Base-by-base conservation (phyloP, 768 basidiomycete species). In the Leccinum fibrillosum region DNA sequence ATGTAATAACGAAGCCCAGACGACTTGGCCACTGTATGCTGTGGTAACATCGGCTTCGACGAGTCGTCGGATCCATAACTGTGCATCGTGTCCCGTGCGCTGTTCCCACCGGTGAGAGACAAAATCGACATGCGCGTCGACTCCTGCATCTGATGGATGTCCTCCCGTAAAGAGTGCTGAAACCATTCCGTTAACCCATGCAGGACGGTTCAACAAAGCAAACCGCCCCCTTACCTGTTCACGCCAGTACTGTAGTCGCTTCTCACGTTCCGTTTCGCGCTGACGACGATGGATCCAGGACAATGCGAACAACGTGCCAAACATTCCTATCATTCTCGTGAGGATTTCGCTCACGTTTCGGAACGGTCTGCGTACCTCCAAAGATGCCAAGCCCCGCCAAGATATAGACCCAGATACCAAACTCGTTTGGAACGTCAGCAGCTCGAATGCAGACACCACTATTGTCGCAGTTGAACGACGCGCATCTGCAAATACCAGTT, bases 211-310 rank as follows among this genome's bases (percentile, higher is more conserved):
- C 30, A 5, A 19, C 6, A 26, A 48, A 32, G 23, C 32, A 12
- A 13, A 37, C 15, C 5, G 3, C 8, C 15, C n/a, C 59, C 64
- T 52, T 61, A 85, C 88, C 80, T 92, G 92, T 76, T 94, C 92
- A 63, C 86, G 86, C 88, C 92, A 94, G 74, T 94, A 94, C 69
- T 92, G 90, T 45, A 86, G 75, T 63, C 92, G 87, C 73, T 88
- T 92, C 75, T 90, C 86, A 49, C 9, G 86, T 66, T 94, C 91
- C 57, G 77, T 72, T 44, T 86, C 86, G 63, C 92, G 84, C 62
- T 88, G 82, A 63, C 84, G 82, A 39, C 86, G 77, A 65, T 94
- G 92, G 7, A 89, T 64, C 64, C 86, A 77, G 75, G 83, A 93
- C 35, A 95, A 77, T 4, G 81, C 79, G 53, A 83, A 73, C 44